These are phyloP conservation scores for Suillus ampliporus DNA, from an alignment of 768 basidiomycete genomes.

Conservation along the genomic window DNA sequence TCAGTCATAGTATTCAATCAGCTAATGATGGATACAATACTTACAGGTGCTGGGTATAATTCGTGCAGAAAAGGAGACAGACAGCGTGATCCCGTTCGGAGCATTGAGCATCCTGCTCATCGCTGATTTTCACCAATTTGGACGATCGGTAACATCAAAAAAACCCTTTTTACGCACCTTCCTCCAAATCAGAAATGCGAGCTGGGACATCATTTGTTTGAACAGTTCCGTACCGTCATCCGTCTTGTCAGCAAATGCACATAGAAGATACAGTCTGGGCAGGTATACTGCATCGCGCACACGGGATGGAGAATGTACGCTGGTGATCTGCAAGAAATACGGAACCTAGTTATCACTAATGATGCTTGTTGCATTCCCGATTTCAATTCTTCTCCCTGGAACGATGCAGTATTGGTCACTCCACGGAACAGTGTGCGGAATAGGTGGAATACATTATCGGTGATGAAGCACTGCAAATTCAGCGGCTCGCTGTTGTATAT, in stretches of 20 bases:
- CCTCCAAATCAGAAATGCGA: slow-evolving; percentile 12
- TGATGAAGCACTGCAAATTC: slow-evolving; percentile 15
- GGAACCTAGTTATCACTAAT: too few relatives aligned
- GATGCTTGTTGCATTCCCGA: slow-evolving; percentile 12
- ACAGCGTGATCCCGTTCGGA: slow-evolving; percentile 32
- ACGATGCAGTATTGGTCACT: slow-evolving; percentile 32
- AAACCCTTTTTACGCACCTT: slow-evolving; percentile 21
- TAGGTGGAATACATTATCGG: slow-evolving; percentile 32
- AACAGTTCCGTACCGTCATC: slow-evolving; percentile 40
- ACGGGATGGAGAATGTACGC: background rate
- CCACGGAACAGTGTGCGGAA: slow-evolving; percentile 35
- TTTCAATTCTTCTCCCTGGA: slow-evolving; percentile 31
- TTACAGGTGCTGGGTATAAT: too few relatives aligned
- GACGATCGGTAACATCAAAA: background rate
- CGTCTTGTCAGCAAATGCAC: slow-evolving; percentile 42
- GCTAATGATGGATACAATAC: too few relatives aligned
- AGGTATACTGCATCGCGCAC: slow-evolving; percentile 35
- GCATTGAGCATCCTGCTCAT: slow-evolving; percentile 46
- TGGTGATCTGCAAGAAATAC: background rate
- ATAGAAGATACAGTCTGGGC: slow-evolving; percentile 37
- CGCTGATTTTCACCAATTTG: slow-evolving; percentile 47
- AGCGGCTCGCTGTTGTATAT: too few relatives aligned
- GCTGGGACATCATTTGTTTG: background rate
- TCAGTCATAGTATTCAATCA: too few relatives aligned
- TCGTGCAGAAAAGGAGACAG: too few relatives aligned